Conservation (phyloP, 768 basidiomycete species). For the Amanita muscaria region DNA sequence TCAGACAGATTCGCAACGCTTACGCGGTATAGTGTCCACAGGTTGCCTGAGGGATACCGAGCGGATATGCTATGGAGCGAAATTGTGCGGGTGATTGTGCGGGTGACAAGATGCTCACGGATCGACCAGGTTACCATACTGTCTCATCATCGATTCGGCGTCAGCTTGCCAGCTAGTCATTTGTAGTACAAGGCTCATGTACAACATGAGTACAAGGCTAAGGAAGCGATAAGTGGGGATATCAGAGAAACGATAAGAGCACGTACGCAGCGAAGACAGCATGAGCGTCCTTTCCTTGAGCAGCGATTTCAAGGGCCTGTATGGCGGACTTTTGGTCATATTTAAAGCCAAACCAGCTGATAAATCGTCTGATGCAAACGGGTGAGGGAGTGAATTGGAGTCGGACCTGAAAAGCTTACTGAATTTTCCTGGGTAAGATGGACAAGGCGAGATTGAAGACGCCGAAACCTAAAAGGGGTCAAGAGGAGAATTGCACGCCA, state of each 20-base stretch:
- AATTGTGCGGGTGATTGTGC: not conserved
- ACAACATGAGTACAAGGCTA: conserved; percentile 75
- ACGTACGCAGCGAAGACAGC: conserved; percentile 67
- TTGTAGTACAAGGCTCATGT: conserved; percentile 62
- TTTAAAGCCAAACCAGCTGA: conserved; percentile 71
- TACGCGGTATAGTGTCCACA: conserved; percentile 71
- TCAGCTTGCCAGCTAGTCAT: conserved; percentile 72
- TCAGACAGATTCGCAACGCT: conserved; percentile 5
- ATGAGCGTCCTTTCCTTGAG: conserved; percentile 62
- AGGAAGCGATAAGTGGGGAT: not conserved
- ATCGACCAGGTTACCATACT: conserved; percentile 58
- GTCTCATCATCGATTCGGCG: conserved; percentile 49
- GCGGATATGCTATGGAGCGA: conserved; percentile 33
- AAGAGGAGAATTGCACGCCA: conserved; percentile 14
- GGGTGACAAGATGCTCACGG: conserved; percentile 30
- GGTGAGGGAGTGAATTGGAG: not conserved
- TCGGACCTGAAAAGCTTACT: conserved; percentile 30
- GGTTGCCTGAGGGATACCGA: conserved; percentile 55
- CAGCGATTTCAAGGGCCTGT: conserved; percentile 59
- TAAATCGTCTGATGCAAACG: conserved; percentile 39
- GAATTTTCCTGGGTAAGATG: conserved; percentile 59
- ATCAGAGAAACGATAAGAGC: not conserved
- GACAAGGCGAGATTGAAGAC: conserved; percentile 79
- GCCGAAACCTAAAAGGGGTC: conserved; percentile 35
- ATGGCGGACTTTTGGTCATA: conserved; percentile 63